Base-by-base conservation (phyloP, 805 yeast species). In the Pichia californica region DNA sequence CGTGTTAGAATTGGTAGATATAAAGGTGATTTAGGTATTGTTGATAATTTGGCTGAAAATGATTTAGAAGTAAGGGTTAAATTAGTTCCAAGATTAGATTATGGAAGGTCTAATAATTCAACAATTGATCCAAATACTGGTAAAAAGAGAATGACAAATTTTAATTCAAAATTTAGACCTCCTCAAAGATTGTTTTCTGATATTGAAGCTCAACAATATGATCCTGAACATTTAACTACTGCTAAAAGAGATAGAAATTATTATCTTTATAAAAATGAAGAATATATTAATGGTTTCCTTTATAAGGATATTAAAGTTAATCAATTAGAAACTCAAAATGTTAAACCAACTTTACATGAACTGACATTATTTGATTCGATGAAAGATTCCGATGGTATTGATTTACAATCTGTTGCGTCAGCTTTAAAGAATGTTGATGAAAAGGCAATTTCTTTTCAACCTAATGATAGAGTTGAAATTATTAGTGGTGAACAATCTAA, bases 41-140 rank as follows among this genome's bases (percentile, higher is more conserved):
- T 93, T 40, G 96, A 88, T 55, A 88, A 89, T 59, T 74, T 93
- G 50, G 84, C 94, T 47, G 98, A 93, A 57, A 91, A 87, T 59
- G 98, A 96, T 41, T 74, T 93, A 53, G 98, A 91, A 61, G 98
- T 88, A n/a, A 76, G 94, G 55, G 79, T 95, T 54, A 87, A 87
- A 58, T 70, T 93, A 51, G 94, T 93, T 28, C 99, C 99, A 30
- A 79, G 99, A 56, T 66, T 93, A 47, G 97, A 91, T 61, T 91
- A 93, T 63, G 96, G 95, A 45, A 78, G 81, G 52, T 72, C 56
- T 9, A 46, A 52, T 21, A 62, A 56, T 36, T 53, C 54, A 3
- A 20, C 51, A 10, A 40, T 53, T 33, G 63, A 59, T 46, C 51
- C 59, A 20, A 16, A 48, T 5, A 55, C 52, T 8, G 62, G 54